Percentiles rank a stretch among this genome's conserved stretches.
Conservation (phyloP, 1,284 basidiomycete species). For the Sporisorium scitamineum region DNA sequence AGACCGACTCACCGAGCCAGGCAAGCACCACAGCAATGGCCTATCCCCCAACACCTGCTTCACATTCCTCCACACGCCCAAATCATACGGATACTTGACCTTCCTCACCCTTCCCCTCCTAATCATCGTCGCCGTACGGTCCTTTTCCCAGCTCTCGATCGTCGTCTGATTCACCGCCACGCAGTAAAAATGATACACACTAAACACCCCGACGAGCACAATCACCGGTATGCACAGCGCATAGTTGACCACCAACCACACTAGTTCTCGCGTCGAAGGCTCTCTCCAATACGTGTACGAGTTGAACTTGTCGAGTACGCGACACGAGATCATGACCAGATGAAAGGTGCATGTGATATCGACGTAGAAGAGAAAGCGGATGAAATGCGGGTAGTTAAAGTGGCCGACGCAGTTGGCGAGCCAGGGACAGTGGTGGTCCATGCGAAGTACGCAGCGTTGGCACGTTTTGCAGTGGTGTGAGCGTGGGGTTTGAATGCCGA, state of each 20-base stretch:
- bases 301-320: constrained; percentile 60
- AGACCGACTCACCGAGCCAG: constrained; percentile 71
- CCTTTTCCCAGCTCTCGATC: constrained; percentile 98
- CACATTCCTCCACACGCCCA: constrained; percentile 81
- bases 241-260: constrained; percentile 89
- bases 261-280: constrained; percentile 78
- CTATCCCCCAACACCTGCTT: constrained; percentile 81
- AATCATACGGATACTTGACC: constrained; percentile 91
- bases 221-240: constrained; percentile 86
- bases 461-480: constrained; percentile 69
- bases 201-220: constrained; percentile 79
- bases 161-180: constrained; percentile 89
- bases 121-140: constrained; percentile 87
- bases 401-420: constrained; percentile 73
- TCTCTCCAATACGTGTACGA: constrained; percentile 74
- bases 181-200: constrained; percentile 87
- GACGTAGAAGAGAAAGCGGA: constrained; percentile 75
- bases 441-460: constrained; percentile 61
- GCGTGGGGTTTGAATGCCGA: constrained; percentile 63
- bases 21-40: constrained; percentile 84
- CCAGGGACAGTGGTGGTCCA: constrained; percentile 73
- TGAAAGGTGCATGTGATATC: constrained; percentile 78
- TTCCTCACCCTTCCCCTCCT: constrained; percentile 82
- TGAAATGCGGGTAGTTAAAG: constrained; percentile 69
- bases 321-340: constrained; percentile 45